Evolutionary conservation across 306 rosid genomes (phyloP).

Genomic region (Leucaena leucocephala): DNA sequence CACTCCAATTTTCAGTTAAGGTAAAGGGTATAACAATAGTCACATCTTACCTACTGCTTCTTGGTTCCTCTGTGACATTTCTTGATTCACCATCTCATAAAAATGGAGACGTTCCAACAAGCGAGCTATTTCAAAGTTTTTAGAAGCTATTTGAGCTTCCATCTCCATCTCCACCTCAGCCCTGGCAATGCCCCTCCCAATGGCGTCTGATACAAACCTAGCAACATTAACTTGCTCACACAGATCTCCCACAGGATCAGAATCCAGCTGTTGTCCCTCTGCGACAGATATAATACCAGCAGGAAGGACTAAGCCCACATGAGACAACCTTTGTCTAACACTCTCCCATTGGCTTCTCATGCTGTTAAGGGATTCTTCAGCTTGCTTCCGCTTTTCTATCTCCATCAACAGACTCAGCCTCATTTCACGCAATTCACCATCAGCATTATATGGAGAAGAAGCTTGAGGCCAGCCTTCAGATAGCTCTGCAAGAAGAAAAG

Average conservation of each 20-base stretch:
- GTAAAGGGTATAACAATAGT: neutral
- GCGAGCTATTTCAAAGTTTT: slow-evolving; percentile 94
- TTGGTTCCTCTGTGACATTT: slow-evolving; percentile 98
- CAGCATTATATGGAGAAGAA: slow-evolving; percentile 45
- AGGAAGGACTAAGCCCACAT: slow-evolving; percentile 72
- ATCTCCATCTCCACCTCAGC: slow-evolving; percentile 86
- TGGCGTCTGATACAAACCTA: slow-evolving; percentile 73
- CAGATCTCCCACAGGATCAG: slow-evolving; percentile 67
- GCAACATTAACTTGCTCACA: slow-evolving; percentile 80
- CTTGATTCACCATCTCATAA: slow-evolving; percentile 94
- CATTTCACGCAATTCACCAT: slow-evolving; percentile 74
- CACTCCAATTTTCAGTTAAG: slow-evolving; percentile 1
- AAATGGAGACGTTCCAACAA: slow-evolving; percentile 77
- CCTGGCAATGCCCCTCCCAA: slow-evolving; percentile 80
- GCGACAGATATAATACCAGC: slow-evolving; percentile 47
- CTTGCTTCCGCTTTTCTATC: slow-evolving; percentile 85
- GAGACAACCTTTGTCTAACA: slow-evolving; percentile 64
- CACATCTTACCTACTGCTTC: slow-evolving; percentile 82
- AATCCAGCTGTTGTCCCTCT: slow-evolving; percentile 50
- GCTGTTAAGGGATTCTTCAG: slow-evolving; percentile 70
- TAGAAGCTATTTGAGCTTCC: slow-evolving; percentile 73
- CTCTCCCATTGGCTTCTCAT: slow-evolving; percentile 73
- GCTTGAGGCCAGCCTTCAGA: slow-evolving; percentile 59
- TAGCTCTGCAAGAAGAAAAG: slow-evolving; percentile 56
- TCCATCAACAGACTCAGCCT: slow-evolving; percentile 73